phyloP scores from a whole-genome alignment of 768 basidiomycete genomes.

The Trametes cinnabarina region DNA sequence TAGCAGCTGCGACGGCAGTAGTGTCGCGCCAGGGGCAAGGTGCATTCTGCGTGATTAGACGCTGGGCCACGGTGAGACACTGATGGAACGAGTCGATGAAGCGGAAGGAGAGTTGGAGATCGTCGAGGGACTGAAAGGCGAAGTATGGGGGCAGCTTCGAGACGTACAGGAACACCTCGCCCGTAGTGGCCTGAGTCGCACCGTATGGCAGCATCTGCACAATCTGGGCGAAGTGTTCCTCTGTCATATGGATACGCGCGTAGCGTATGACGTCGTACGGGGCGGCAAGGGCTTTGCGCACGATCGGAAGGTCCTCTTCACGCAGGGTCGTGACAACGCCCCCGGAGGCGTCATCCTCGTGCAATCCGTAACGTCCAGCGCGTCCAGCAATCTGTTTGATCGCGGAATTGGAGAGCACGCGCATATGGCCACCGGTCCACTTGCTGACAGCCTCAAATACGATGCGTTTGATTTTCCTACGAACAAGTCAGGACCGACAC shows the following conservation, averaged over 20 bases:
- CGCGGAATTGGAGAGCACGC: conserved; percentile 62
- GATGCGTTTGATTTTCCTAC: conserved; percentile 87
- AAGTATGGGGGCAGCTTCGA: conserved; percentile 44
- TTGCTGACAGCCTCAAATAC: conserved; percentile 74
- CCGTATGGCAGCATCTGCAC: conserved; percentile 43
- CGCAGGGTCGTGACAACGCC: conserved; percentile 78
- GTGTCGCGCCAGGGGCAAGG: conserved; percentile 55
- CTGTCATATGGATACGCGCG: conserved; percentile 46
- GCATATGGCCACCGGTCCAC: conserved; percentile 48
- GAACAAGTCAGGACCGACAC: neutral
- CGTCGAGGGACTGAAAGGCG: conserved; percentile 34
- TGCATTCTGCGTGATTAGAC: conserved; percentile 44
- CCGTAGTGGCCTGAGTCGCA: conserved; percentile 41
- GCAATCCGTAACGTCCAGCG: conserved; percentile 84
- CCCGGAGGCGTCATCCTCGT: conserved; percentile 42
- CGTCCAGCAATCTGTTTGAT: conserved; percentile 95
- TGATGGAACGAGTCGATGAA: conserved; percentile 43
- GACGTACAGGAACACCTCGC: conserved; percentile 50
- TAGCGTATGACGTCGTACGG: conserved; percentile 49
- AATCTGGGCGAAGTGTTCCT: conserved; percentile 28
- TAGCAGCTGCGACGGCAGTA: conserved; percentile 33
- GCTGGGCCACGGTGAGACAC: conserved; percentile 44
- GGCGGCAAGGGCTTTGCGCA: conserved; percentile 53
- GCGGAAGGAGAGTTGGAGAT: conserved; percentile 32
- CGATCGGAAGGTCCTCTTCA: conserved; percentile 55